These are phyloP conservation scores for Hericium erinaceus DNA, from an alignment of 768 basidiomycete genomes.

Conservation along the genomic window DNA sequence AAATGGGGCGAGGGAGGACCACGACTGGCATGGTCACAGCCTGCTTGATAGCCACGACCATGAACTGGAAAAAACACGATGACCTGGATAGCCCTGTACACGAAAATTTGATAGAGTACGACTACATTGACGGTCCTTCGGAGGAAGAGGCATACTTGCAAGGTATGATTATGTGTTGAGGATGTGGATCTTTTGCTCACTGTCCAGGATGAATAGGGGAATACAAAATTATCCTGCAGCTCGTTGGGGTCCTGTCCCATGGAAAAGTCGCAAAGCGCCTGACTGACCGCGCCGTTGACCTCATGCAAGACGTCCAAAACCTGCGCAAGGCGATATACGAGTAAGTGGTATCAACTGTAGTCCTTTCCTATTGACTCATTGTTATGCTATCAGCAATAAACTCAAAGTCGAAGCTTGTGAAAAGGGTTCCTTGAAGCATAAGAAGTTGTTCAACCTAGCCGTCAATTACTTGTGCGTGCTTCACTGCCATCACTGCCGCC, in stretches of 20 bases:
- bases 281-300: conserved; percentile 81
- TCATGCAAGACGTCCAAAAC: conserved; percentile 96
- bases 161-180: conserved; percentile 34
- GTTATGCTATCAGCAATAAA: conserved; percentile 59
- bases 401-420: conserved; percentile 80
- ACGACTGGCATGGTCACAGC: conserved; percentile 96
- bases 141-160: conserved; percentile 87
- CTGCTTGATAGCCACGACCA: conserved; percentile 71
- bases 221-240: conserved; percentile 92
- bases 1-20: conserved; percentile 88
- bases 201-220: conserved; percentile 48
- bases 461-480: conserved; percentile 76
- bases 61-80: conserved; percentile 46
- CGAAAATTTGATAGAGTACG: conserved; percentile 39
- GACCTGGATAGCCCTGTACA: conserved; percentile 25
- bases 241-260: conserved; percentile 84
- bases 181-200: not conserved
- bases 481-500: not conserved
- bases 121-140: conserved; percentile 71
- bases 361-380: not conserved
- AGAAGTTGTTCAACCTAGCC: conserved; percentile 62
- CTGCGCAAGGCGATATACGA: conserved; percentile 91
- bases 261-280: conserved; percentile 90
- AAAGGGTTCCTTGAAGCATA: conserved; percentile 68
- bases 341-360: conserved; percentile 34